Evolutionary conservation across 768 basidiomycete genomes (phyloP), one percentile per base, ranked within the genome.

Genomic region (Rhodotorula paludigena): DNA sequence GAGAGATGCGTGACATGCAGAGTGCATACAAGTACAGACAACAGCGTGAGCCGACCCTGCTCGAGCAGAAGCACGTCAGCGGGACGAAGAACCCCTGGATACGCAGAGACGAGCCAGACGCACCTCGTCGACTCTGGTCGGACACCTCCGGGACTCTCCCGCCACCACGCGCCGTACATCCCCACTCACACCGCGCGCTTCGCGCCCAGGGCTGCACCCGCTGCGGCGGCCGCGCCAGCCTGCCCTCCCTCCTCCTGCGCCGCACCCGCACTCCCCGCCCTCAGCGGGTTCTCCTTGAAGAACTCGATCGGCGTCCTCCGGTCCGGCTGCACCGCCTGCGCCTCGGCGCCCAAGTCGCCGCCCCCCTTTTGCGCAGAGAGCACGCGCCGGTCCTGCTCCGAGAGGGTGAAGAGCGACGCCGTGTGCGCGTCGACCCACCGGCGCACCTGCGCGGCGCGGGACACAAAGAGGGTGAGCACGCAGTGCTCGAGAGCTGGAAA

Each of bases 241-340:
- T 45, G 20, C 10, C 39, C 38, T 25, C 33, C 63, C 4, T 63
- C 62, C 53, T 56, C 55, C 57, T 68, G n/a, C n/a, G n/a, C n/a
- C n/a, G n/a, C n/a, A n/a, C n/a, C n/a, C 61, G 56, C 56, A 56
- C 41, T 53, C 66, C 23, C 38, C 33, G 20, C 38, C 12, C 25
- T 36, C 18, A 58, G 33, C 33, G 67, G 67, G 57, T 69, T 64
- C 68, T 69, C 68, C 61, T 70, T 70, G 69, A 70, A 70, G 57
- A 62, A 70, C 64, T 66, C 69, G n/a, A 70, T 47, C 16, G 69
- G 69, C 28, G 69, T 70, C 21, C 51, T 38, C 32, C 47, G 15
- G 32, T 53, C 51, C 10, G 69, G 69, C 32, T 47, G 35, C n/a
- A 70, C 64, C 60, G 49, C 49, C 45, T 7, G 47, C 52, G 36